phyloP scores from a whole-genome alignment of 2,329 filamentous ascomycete species.

The Penicillium sp. region DNA sequence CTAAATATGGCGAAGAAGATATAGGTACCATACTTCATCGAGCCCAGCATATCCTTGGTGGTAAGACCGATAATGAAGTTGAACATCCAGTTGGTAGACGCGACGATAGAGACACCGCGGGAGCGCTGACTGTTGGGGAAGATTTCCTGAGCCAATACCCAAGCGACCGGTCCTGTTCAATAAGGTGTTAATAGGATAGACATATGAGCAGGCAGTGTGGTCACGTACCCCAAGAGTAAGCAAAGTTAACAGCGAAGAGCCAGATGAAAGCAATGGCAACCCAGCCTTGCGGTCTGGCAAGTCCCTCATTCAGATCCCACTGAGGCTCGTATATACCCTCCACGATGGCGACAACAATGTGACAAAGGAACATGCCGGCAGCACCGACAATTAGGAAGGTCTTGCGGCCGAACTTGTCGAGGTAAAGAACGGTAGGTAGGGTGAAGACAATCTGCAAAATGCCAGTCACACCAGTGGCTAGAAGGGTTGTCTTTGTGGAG shows the following conservation, averaged over 20 bases:
- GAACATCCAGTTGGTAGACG: constrained; percentile 35
- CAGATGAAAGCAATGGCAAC: constrained; percentile 58
- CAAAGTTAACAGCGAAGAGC: constrained; percentile 55
- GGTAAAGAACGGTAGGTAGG: constrained; percentile 36
- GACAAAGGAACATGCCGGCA: constrained; percentile 67
- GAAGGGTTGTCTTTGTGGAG: constrained; percentile 24
- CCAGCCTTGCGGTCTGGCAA: constrained; percentile 64
- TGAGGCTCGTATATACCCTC: constrained; percentile 50
- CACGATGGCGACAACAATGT: constrained; percentile 63
- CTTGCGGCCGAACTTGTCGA: constrained; percentile 41
- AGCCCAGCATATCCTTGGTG: constrained; percentile 30
- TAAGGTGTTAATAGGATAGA: not conserved
- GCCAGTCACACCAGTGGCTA: constrained; percentile 29
- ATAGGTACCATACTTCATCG: constrained; percentile 37
- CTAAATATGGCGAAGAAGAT: constrained; percentile 46
- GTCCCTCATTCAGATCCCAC: constrained; percentile 46
- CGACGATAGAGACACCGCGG: constrained; percentile 28
- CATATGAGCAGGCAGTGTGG: not conserved
- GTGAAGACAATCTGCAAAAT: constrained; percentile 38
- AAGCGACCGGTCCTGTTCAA: constrained; percentile 30
- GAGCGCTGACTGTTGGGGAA: constrained; percentile 32
- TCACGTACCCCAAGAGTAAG: constrained; percentile 36
- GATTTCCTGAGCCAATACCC: constrained; percentile 54
- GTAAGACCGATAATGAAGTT: constrained; percentile 33
- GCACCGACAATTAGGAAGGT: constrained; percentile 49